A percentile compares a stretch with the other conserved stretches of the same genome.
phyloP scores from a whole-genome alignment of 1,284 basidiomycete species.

The Ganoderma boninense region DNA sequence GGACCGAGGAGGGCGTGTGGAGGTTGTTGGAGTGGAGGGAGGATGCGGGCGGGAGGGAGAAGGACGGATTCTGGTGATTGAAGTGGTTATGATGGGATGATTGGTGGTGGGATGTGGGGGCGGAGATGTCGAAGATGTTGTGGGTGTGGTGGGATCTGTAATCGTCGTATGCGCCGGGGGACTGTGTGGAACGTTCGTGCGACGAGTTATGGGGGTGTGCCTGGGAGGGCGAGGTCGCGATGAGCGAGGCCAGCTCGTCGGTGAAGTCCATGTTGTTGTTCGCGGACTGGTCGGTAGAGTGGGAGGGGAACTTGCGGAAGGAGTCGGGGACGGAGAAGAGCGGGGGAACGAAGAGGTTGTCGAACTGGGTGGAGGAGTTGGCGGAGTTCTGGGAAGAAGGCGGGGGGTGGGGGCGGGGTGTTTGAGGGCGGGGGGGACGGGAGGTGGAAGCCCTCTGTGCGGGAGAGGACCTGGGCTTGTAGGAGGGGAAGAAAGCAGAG shows the following conservation, averaged over 20 bases:
- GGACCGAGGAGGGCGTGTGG: slow-evolving; percentile 33
- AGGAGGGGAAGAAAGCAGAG: slow-evolving; percentile 42
- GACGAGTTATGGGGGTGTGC: slow-evolving; percentile 46
- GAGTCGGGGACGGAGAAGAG: slow-evolving; percentile 55
- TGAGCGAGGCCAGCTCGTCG: slow-evolving; percentile 71
- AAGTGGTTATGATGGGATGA: slow-evolving; percentile 37
- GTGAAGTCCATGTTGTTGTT: slow-evolving; percentile 59
- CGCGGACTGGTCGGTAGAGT: slow-evolving; percentile 32
- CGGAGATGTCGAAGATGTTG: slow-evolving; percentile 78
- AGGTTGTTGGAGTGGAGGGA: slow-evolving; percentile 32
- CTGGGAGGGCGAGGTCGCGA: slow-evolving; percentile 48
- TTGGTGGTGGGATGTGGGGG: slow-evolving; percentile 47
- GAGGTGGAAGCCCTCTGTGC: slow-evolving; percentile 73
- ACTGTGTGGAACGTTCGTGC: slow-evolving; percentile 52
- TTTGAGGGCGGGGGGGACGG: slow-evolving; percentile 54
- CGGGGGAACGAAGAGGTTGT: slow-evolving; percentile 53
- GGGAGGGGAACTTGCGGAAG: slow-evolving; percentile 56
- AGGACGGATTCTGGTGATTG: slow-evolving; percentile 31
- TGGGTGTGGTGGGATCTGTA: slow-evolving; percentile 54
- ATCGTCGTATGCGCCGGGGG: slow-evolving; percentile 45
- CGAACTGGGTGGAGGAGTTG: slow-evolving; percentile 37
- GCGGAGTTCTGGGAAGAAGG: slow-evolving; percentile 40
- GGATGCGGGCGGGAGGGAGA: slow-evolving; percentile 38
- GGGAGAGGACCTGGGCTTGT: slow-evolving; percentile 51
- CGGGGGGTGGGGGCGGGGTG: slow-evolving; percentile 49